Conservation (phyloP, 306 rosid genomes). For the Gastrolobium villosum region DNA sequence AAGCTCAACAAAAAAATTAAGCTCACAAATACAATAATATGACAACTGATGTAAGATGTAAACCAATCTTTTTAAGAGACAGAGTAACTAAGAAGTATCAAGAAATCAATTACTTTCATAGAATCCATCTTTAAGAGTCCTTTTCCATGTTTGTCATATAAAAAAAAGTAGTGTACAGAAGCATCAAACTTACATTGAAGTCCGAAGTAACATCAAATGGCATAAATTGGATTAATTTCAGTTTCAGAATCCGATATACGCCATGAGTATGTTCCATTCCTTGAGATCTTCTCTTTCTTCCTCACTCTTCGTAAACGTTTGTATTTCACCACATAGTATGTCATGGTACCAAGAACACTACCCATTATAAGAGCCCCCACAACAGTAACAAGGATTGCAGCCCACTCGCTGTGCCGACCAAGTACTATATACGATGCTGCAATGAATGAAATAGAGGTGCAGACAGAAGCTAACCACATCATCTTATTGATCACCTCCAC, state of each 20-base stretch:
- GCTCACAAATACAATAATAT: neutral
- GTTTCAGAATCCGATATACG: conserved; percentile 66
- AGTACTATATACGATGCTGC: conserved; percentile 81
- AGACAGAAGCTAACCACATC: conserved; percentile 93
- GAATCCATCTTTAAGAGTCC: conserved; percentile 35
- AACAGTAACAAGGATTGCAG: conserved; percentile 73
- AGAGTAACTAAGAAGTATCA: conserved; percentile 26
- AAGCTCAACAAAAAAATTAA: conserved; percentile 30
- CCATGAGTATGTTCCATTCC: conserved; percentile 40
- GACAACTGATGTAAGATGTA: conserved; percentile 15
- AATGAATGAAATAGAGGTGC: conserved; percentile 75
- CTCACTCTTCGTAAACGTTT: conserved; percentile 64
- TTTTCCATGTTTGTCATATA: conserved; percentile 28
- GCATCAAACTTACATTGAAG: conserved; percentile 36
- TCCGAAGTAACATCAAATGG: conserved; percentile 59
- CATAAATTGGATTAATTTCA: conserved; percentile 74
- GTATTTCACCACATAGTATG: conserved; percentile 78
- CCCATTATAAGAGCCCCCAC: conserved; percentile 69
- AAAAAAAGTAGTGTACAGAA: conserved; percentile 33
- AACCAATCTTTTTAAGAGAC: conserved; percentile 40
- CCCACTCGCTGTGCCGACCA: conserved; percentile 79
- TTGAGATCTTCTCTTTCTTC: conserved; percentile 63
- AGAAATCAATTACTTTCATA: conserved; percentile 42
- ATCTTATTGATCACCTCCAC: conserved; percentile 85
- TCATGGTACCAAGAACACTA: conserved; percentile 81